Evolutionary conservation across 257 asterid genomes (phyloP).

Genomic region (Solanum ahanhuiri): DNA sequence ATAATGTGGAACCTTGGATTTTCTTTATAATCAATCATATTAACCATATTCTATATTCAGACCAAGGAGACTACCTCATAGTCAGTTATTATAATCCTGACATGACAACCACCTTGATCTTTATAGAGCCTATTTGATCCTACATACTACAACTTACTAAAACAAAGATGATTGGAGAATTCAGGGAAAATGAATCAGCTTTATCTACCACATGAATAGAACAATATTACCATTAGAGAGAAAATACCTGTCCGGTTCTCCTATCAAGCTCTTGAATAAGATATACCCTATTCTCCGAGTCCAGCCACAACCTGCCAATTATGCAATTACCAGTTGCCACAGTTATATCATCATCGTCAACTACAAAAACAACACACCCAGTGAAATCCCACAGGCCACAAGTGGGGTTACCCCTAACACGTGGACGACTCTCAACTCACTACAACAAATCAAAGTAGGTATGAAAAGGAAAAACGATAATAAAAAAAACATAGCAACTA

Average conservation of each 20-base stretch:
- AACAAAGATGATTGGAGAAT: background rate
- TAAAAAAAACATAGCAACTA: background rate
- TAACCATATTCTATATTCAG: background rate
- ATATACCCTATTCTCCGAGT: constrained; percentile 50
- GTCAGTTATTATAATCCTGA: background rate
- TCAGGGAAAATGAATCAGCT: background rate
- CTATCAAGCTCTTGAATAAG: constrained; percentile 50
- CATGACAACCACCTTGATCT: background rate
- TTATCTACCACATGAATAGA: background rate
- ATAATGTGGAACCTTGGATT: background rate
- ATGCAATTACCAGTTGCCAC: constrained; percentile 3
- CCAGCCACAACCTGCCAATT: constrained; percentile 73
- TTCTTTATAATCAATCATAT: background rate
- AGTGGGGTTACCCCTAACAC: background rate
- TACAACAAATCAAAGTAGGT: background rate
- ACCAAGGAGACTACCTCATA: background rate
- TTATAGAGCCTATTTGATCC: background rate
- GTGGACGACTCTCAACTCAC: background rate
- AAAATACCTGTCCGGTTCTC: constrained; percentile 63
- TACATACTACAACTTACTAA: background rate
- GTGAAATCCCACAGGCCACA: background rate
- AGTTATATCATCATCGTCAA: background rate
- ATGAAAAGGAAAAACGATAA: background rate
- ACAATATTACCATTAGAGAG: background rate
- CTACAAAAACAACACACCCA: background rate